These are phyloP conservation scores for Anisodus tanguticus DNA, from an alignment of 257 asterid genomes.

Conservation along the genomic window DNA sequence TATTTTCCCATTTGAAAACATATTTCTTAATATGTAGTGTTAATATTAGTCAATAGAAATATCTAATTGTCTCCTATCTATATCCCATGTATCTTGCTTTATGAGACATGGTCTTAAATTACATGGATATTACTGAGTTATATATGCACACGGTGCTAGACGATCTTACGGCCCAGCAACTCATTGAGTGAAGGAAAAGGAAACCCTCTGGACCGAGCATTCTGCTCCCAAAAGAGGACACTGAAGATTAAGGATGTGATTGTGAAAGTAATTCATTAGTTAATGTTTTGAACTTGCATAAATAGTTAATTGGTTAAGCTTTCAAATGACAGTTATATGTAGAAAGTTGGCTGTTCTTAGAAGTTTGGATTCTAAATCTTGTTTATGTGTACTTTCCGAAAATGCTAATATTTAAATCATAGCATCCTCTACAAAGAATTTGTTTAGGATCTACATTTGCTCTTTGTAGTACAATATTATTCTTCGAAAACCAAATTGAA, in stretches of 20 bases:
- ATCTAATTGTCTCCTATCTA: conserved; percentile 16
- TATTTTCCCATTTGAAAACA: background rate
- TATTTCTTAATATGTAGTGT: background rate
- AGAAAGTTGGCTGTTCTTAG: background rate
- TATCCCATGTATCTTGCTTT: background rate
- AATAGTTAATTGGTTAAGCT: conserved; percentile 3
- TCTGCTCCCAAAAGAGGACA: background rate
- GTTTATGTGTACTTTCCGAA: background rate
- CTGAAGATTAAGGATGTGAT: conserved; percentile 14
- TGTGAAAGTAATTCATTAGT: conserved; percentile 7
- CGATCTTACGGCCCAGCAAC: conserved; percentile 7
- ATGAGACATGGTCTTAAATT: conserved; percentile 6
- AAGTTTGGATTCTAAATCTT: background rate
- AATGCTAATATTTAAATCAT: background rate
- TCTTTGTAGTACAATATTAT: background rate
- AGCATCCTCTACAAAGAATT: background rate
- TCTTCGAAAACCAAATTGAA: conserved; percentile 8
- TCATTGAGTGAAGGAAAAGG: conserved; percentile 13
- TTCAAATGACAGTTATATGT: background rate
- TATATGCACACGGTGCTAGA: background rate
- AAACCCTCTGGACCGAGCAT: conserved; percentile 8
- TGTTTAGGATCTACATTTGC: background rate
- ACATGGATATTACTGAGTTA: conserved; percentile 13
- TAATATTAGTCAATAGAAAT: background rate
- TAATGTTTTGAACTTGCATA: background rate